Conservation (phyloP, 2,329 filamentous ascomycete genomes). For the Penicillium sp. region DNA sequence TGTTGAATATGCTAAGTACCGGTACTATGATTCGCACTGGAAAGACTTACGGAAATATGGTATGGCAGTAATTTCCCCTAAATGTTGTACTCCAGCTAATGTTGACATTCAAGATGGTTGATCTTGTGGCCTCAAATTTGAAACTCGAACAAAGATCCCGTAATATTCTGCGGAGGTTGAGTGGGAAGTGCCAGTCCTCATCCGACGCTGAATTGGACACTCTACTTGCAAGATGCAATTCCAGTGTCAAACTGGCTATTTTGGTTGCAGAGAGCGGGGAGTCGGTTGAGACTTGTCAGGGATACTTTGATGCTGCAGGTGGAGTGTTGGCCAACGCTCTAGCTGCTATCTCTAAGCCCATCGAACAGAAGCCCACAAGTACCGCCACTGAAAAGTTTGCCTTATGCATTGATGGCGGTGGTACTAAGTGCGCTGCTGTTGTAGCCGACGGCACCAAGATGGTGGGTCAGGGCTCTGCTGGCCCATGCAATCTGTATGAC, state of each 20-base stretch:
- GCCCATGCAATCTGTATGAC: conserved; percentile 44
- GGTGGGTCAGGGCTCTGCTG: conserved; percentile 33
- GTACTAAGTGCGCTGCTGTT: conserved; percentile 45
- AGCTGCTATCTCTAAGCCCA: conserved; percentile 11
- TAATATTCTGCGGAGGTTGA: conserved; percentile 35
- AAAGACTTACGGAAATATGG: conserved; percentile 47
- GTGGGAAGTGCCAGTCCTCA: conserved; percentile 16
- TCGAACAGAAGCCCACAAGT: not conserved
- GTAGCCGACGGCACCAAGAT: conserved; percentile 29
- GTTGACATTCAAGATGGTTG: conserved; percentile 32
- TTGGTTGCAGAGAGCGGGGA: conserved; percentile 28
- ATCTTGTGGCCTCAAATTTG: conserved; percentile 41
- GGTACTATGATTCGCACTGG: conserved; percentile 45
- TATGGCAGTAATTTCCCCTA: conserved; percentile 21
- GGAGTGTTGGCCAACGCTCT: conserved; percentile 28
- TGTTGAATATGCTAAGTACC: conserved; percentile 48
- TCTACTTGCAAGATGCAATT: conserved; percentile 28
- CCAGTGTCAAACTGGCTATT: conserved; percentile 39
- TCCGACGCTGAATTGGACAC: conserved; percentile 30
- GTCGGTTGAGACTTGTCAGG: conserved; percentile 26
- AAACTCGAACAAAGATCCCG: conserved; percentile 40
- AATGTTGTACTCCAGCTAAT: not conserved
- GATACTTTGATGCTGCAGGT: conserved; percentile 22
- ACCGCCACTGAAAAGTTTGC: conserved; percentile 14
- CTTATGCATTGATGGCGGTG: conserved; percentile 47